These are phyloP conservation scores for Boletus vinaceobasis DNA, from an alignment of 768 basidiomycete species.

Conservation along the genomic window DNA sequence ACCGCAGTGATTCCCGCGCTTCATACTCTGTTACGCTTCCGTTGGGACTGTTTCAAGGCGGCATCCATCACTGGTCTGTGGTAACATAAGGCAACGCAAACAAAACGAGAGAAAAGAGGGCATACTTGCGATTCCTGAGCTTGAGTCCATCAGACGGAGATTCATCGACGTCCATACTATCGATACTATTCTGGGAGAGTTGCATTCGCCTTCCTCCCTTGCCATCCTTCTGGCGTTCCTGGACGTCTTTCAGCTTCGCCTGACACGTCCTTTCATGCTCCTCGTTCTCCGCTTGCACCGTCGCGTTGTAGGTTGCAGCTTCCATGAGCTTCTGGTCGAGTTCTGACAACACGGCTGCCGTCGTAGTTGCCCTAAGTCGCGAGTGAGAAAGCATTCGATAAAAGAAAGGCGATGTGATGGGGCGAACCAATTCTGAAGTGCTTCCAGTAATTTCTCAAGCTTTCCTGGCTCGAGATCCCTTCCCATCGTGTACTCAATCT, in stretches of 20 bases:
- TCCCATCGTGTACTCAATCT: constrained; percentile 91
- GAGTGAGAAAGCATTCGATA: not conserved
- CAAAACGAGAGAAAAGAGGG: constrained; percentile 9
- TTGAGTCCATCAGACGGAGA: constrained; percentile 39
- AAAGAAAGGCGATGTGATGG: not conserved
- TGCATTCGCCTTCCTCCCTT: constrained; percentile 33
- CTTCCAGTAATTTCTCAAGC: constrained; percentile 54
- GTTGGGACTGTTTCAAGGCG: constrained; percentile 41
- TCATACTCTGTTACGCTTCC: constrained; percentile 60
- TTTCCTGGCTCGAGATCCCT: constrained; percentile 82
- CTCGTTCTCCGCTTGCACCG: constrained; percentile 40
- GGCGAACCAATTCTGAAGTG: constrained; percentile 65
- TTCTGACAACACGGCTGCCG: constrained; percentile 63
- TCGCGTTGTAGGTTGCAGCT: constrained; percentile 45
- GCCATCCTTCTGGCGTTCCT: constrained; percentile 62
- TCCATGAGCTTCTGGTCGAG: constrained; percentile 66
- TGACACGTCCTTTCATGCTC: constrained; percentile 57
- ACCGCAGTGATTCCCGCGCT: not conserved
- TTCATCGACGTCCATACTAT: constrained; percentile 69
- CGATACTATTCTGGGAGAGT: constrained; percentile 21
- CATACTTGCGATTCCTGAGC: constrained; percentile 63
- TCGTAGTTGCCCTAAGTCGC: constrained; percentile 60
- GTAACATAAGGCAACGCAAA: not conserved
- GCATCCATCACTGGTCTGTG: constrained; percentile 38
- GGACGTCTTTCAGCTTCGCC: constrained; percentile 54